Percentiles rank a stretch among this genome's conserved stretches.
Evolutionary conservation across 2,329 filamentous ascomycete species (phyloP).

Genomic region (Pyricularia sp.): DNA sequence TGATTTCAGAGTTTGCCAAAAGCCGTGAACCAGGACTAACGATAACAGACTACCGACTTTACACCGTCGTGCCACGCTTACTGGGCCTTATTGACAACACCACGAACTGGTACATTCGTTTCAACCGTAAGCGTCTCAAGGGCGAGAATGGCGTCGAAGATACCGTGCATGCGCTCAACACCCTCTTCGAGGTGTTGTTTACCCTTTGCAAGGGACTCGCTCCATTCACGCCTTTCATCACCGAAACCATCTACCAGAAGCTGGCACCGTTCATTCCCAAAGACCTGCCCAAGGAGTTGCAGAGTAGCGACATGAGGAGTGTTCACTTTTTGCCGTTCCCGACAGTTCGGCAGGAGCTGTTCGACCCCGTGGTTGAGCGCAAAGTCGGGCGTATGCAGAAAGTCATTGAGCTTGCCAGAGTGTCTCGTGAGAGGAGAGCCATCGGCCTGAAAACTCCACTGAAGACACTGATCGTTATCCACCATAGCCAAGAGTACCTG

Average conservation of each 20-base stretch:
- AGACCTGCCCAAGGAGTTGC: constrained; percentile 49
- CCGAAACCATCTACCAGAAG: constrained; percentile 85
- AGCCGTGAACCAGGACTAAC: background rate
- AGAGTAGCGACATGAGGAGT: constrained; percentile 66
- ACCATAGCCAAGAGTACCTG: constrained; percentile 72
- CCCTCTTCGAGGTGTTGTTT: constrained; percentile 86
- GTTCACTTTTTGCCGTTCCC: constrained; percentile 92
- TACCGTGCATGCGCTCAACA: constrained; percentile 84
- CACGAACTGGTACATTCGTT: constrained; percentile 98
- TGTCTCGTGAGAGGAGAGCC: constrained; percentile 74
- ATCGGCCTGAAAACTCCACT: constrained; percentile 86
- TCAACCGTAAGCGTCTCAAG: constrained; percentile 86
- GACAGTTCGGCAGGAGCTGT: constrained; percentile 78
- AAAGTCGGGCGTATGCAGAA: constrained; percentile 87
- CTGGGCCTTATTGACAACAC: constrained; percentile 83
- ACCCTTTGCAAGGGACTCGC: constrained; percentile 82
- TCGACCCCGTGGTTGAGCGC: constrained; percentile 77
- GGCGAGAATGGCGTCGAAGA: constrained; percentile 80
- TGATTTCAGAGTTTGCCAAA: background rate
- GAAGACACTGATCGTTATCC: constrained; percentile 82
- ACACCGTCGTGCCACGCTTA: constrained; percentile 84
- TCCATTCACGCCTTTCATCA: constrained; percentile 92
- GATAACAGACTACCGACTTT: constrained; percentile 57
- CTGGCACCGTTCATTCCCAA: constrained; percentile 75
- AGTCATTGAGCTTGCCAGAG: constrained; percentile 83